A percentile compares a stretch with the other conserved stretches of the same genome.
Conservation (phyloP, 2,329 filamentous ascomycete species). For the Fusarium decemcellulare region DNA sequence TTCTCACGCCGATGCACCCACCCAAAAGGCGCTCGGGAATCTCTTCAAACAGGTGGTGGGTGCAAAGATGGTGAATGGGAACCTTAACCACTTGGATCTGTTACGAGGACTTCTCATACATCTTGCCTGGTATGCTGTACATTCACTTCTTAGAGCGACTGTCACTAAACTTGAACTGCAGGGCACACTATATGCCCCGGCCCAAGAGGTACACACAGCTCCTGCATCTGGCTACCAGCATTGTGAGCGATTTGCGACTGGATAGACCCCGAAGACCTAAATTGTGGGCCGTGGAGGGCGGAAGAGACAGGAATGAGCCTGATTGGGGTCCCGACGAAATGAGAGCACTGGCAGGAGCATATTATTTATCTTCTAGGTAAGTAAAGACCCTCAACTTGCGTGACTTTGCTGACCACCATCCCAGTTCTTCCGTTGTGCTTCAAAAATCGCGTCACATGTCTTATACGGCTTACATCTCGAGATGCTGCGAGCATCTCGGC, state of each 20-base stretch:
- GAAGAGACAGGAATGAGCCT: conserved; percentile 28
- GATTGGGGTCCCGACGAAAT: conserved; percentile 49
- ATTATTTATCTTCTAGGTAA: conserved; percentile 50
- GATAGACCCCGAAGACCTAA: conserved; percentile 45
- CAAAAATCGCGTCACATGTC: conserved; percentile 48
- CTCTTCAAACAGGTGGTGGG: conserved; percentile 47
- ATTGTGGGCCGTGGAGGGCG: conserved; percentile 45
- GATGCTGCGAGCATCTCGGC: conserved; percentile 43
- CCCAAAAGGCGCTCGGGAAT: conserved; percentile 39
- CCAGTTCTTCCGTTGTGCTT: conserved; percentile 48
- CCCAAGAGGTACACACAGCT: conserved; percentile 48
- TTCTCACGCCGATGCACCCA: conserved; percentile 24
- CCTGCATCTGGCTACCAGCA: conserved; percentile 48
- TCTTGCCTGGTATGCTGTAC: conserved; percentile 45
- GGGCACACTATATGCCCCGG: conserved; percentile 51
- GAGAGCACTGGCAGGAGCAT: conserved; percentile 47
- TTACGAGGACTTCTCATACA: conserved; percentile 50
- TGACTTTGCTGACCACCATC: not conserved
- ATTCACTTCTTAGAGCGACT: fast-evolving
- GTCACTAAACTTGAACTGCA: conserved; percentile 21
- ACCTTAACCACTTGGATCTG: conserved; percentile 45
- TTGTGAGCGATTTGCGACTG: conserved; percentile 49
- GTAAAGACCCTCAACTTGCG: fast-evolving
- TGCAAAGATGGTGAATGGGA: conserved; percentile 29
- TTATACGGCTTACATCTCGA: conserved; percentile 40